Evolutionary conservation across 2,329 filamentous ascomycete species (phyloP), one percentile per base, ranked within the genome.

Genomic region (Diplodia mutila): DNA sequence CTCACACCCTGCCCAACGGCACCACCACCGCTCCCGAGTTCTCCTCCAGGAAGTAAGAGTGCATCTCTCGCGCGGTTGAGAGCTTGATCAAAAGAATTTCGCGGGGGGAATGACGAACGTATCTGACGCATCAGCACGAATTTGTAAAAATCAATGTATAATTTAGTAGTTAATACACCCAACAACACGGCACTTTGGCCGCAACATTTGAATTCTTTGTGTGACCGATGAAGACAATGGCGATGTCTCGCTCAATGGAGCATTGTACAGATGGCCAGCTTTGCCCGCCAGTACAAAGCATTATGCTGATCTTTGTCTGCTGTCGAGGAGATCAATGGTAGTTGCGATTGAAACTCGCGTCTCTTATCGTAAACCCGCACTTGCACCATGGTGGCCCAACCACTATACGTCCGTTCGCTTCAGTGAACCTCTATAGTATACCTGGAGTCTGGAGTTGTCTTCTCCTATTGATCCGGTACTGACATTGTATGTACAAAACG

Each of bases 1-100:
- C 42, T 3, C 14, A 16, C 27, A 63, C 59, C 5, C 46, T 63
- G 39, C 42, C 42, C 59, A 61, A 61, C 57, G 57, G 57, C 57
- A 61, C 57, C 39, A 32, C 16, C 39, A 49, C 25, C 16, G 23
- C 23, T 18, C 39, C 57, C 16, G 57, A 16, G 39, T 61, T 32
- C 57, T 61, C 57, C 18, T 32, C 57, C 37, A 59, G 55, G 55
- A 59, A 46, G 57, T 61, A 49, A 18, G 18, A 8, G 1, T 5
- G 23, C 32, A 42, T 42, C 39, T 42, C 7, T n/a, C 39, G 16
- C 16, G 14, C 14, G 7, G 7, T 42, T 4, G n/a, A 46, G 18
- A 46, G 7, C 42, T 21, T 11, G 42, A 46, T 46, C 3, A 18
- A 14, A 37, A 29, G 7, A 42, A 18, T 18, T 42, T 42, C 16